phyloP scores from a whole-genome alignment of 352 stramenopile species.

The Globisporangium apiculatum region DNA sequence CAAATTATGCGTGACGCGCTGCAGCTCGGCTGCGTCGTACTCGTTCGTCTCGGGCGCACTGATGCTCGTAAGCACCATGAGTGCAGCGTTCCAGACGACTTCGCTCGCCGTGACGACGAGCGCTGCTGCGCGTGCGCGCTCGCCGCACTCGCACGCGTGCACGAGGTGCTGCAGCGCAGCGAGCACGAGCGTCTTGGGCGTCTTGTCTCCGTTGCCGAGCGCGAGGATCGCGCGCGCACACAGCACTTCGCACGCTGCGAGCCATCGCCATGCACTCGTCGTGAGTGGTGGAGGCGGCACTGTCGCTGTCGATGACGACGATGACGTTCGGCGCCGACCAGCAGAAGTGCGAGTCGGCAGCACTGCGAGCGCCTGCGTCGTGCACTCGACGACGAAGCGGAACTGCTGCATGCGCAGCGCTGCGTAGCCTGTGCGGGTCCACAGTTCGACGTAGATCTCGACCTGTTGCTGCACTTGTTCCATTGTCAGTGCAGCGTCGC shows the following conservation, averaged over 20 bases:
- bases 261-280: slow-evolving; percentile 51
- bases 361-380: slow-evolving; percentile 25
- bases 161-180: slow-evolving; percentile 51
- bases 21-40: slow-evolving; percentile 15
- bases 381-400: slow-evolving; percentile 50
- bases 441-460: slow-evolving; percentile 65
- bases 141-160: slow-evolving; percentile 30
- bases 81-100: slow-evolving; percentile 74
- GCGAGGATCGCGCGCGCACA: slow-evolving; percentile 46
- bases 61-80: slow-evolving; percentile 23
- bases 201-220: slow-evolving; percentile 30
- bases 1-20: slow-evolving; percentile 18
- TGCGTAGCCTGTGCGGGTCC: slow-evolving; percentile 54
- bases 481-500: slow-evolving; percentile 15
- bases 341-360: background rate
- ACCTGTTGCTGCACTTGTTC: slow-evolving; percentile 53
- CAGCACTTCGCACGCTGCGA: slow-evolving; percentile 53
- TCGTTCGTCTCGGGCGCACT: slow-evolving; percentile 11
- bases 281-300: background rate
- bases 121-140: slow-evolving; percentile 12
- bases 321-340: slow-evolving; percentile 3
- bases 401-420: slow-evolving; percentile 43
- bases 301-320: background rate
- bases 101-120: slow-evolving; percentile 46
- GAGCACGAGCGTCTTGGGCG: slow-evolving; percentile 40